These are phyloP conservation scores for Lactarius vividus DNA, from an alignment of 768 basidiomycete genomes.

Conservation along the genomic window DNA sequence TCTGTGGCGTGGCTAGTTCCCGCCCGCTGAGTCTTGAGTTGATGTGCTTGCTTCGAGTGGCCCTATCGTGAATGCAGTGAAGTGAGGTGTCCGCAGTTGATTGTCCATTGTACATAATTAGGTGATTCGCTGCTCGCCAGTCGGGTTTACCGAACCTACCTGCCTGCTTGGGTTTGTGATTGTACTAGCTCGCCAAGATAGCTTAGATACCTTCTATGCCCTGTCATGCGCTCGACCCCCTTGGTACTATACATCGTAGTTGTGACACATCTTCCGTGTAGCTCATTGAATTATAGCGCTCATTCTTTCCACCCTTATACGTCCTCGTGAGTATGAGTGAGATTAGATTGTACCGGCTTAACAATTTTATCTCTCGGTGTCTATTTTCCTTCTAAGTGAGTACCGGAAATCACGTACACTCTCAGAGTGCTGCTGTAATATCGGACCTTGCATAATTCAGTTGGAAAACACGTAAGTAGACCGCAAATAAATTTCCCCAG, in stretches of 20 bases:
- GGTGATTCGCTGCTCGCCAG: conserved; percentile 29
- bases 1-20: conserved; percentile 26
- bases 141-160: conserved; percentile 25
- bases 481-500: not conserved
- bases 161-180: conserved; percentile 10
- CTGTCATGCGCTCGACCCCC: conserved; percentile 8
- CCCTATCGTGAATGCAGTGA: conserved; percentile 10
- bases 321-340: not conserved
- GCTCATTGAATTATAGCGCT: conserved; percentile 21
- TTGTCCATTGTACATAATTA: conserved; percentile 11
- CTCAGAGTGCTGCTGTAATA: not conserved
- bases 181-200: conserved; percentile 12
- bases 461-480: not conserved
- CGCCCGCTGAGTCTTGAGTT: conserved; percentile 27
- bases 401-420: not conserved
- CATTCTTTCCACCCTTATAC: conserved; percentile 1
- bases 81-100: conserved; percentile 3
- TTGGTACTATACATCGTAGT: conserved; percentile 12
- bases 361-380: conserved; percentile 32
- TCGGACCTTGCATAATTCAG: not conserved
- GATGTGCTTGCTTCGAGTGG: conserved; percentile 18
- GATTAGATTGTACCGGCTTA: not conserved
- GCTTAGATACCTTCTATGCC: conserved; percentile 10
- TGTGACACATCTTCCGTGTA: conserved; percentile 3
- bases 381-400: not conserved